Evolutionary conservation across 768 basidiomycete species (phyloP).

Genomic region (Leccinellum rugosiceps): DNA sequence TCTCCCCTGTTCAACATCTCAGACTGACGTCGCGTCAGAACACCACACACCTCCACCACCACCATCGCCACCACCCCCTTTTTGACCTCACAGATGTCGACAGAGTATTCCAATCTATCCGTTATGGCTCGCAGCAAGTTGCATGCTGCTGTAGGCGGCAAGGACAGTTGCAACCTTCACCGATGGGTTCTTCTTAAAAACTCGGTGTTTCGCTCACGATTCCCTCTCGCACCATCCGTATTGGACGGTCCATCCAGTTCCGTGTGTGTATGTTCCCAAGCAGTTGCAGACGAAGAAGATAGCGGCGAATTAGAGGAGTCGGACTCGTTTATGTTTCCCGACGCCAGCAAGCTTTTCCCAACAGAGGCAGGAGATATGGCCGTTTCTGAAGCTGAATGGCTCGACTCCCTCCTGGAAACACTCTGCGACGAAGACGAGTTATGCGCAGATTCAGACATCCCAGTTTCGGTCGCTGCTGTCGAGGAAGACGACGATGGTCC

Average conservation of each 20-base stretch:
- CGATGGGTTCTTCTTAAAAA: conserved; percentile 90
- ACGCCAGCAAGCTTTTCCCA: conserved; percentile 56
- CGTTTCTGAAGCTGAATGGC: conserved; percentile 74
- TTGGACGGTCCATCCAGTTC: conserved; percentile 19
- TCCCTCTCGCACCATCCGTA: conserved; percentile 34
- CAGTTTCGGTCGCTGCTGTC: conserved; percentile 43
- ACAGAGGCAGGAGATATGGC: conserved; percentile 31
- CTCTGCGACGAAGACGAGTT: conserved; percentile 69
- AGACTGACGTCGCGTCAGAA: conserved; percentile 17
- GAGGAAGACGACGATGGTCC: conserved; percentile 59
- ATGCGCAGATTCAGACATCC: conserved; percentile 42
- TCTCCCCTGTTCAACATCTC: background rate
- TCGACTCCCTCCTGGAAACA: conserved; percentile 75
- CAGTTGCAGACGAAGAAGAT: conserved; percentile 48
- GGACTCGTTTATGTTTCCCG: conserved; percentile 80
- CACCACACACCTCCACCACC: background rate
- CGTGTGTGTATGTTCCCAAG: conserved; percentile 33
- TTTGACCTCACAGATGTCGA: conserved; percentile 40
- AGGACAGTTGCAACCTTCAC: conserved; percentile 73
- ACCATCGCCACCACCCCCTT: conserved; percentile 1
- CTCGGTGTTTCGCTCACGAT: conserved; percentile 59
- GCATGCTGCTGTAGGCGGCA: conserved; percentile 55
- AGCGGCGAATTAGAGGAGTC: conserved; percentile 39
- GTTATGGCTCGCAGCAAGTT: conserved; percentile 73
- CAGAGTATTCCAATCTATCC: conserved; percentile 49